Base-by-base conservation (phyloP, 2,329 filamentous ascomycete genomes). In the Cryphonectria parasitica region DNA sequence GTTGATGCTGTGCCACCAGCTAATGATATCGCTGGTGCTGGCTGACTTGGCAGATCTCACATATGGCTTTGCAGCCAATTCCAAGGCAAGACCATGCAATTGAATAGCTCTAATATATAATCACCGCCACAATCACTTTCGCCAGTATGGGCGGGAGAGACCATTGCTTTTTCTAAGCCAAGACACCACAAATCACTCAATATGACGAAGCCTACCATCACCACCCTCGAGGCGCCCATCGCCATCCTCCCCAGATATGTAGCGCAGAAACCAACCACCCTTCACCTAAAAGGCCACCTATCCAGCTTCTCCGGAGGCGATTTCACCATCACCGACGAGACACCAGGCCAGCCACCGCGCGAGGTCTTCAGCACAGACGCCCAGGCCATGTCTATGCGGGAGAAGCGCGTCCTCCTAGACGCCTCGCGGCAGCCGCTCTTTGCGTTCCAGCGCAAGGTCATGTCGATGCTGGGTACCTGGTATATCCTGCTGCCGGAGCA, bases 351-450 rank as follows among this genome's bases (percentile, higher is more conserved):
- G 36, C 19, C 36, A 22, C 19, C 39, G 39, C 19, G 39, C n/a
- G 36, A 64, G 36, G 22, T 64, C 61, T 64, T 64, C 41, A 64
- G n/a, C 36, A 64, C 61, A 10, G 61, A 64, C 41, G 61, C 61
- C 61, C 45, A 28, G 34, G n/a, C 61, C 36, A 17, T 39, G 39
- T 64, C 61, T 6, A 25, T 64, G 19, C 41, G 41, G 39, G 61
- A 64, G 13, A 31, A n/a, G 39, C 36, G 61, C n/a, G 61, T 45
- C n/a, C 61, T 64, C 61, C 61, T 41, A 4, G 36, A 64, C 36
- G 39, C n/a, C 25, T 39, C 61, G 25, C 34, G 61, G n/a, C 36
- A 28, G 61, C 61, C 36, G n/a, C 22, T 64, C n/a, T 31, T 64
- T 22, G 36, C 28, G n/a, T 17, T 64, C 36, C 61, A 39, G 61